Conservation (phyloP, 495 filamentous ascomycete genomes). For the Aspergillus carlsbadensis region DNA sequence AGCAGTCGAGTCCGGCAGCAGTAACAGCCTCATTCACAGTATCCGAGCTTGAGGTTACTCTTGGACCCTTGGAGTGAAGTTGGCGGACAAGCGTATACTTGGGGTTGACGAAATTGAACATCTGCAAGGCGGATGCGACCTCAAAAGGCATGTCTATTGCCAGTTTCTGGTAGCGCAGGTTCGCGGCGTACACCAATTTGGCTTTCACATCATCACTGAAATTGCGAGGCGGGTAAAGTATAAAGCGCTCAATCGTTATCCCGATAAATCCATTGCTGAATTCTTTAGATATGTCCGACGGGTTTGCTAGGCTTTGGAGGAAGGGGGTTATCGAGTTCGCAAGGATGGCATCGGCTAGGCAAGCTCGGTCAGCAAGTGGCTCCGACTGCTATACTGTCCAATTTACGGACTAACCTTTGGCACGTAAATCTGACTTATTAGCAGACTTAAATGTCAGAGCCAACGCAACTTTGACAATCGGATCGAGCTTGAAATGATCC, state of each 20-base stretch:
- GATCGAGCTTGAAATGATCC: slow-evolving; percentile 89
- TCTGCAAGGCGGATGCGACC: slow-evolving; percentile 69
- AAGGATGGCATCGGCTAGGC: slow-evolving; percentile 76
- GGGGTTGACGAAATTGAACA: slow-evolving; percentile 67
- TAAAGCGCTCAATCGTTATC: slow-evolving; percentile 75
- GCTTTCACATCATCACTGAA: slow-evolving; percentile 74
- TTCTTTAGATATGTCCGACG: slow-evolving; percentile 60
- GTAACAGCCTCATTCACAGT: slow-evolving; percentile 62
- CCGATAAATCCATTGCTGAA: slow-evolving; percentile 65
- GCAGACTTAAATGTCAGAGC: slow-evolving; percentile 84
- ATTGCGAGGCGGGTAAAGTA: slow-evolving; percentile 75
- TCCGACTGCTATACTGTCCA: background rate
- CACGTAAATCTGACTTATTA: slow-evolving; percentile 74
- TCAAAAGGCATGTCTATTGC: slow-evolving; percentile 64
- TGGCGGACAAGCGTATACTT: slow-evolving; percentile 68
- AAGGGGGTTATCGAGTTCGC: slow-evolving; percentile 72
- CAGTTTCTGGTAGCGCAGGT: slow-evolving; percentile 63
- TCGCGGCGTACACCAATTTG: slow-evolving; percentile 64
- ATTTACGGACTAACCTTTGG: slow-evolving; percentile 65
- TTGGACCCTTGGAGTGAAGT: slow-evolving; percentile 72
- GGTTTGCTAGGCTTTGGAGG: slow-evolving; percentile 63
- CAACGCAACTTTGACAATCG: slow-evolving; percentile 81
- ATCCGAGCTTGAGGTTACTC: slow-evolving; percentile 53
- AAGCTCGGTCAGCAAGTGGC: slow-evolving; percentile 26
- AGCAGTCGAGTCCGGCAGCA: slow-evolving; percentile 62